Percentiles rank a stretch among this genome's conserved stretches.
Conservation (phyloP, 495 filamentous ascomycete species). For the Echria macrotheca region DNA sequence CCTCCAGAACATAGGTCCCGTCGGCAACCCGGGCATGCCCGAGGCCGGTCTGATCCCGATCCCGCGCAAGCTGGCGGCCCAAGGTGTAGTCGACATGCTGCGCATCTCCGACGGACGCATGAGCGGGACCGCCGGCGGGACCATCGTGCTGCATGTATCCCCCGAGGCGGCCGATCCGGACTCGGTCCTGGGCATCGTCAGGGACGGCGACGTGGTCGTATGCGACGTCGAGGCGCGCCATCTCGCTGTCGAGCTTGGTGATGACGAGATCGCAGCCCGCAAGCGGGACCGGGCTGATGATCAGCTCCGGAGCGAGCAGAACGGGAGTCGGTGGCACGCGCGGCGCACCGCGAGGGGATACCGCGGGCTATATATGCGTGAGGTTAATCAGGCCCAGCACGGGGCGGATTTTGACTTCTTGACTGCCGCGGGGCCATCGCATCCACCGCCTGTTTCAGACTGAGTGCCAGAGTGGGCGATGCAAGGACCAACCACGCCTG, state of each 20-base stretch:
- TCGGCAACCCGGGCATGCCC: slow-evolving; percentile 65
- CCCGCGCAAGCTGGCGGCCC: slow-evolving; percentile 52
- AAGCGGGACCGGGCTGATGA: slow-evolving; percentile 29
- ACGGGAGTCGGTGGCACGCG: too few relatives aligned
- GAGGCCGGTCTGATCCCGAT: slow-evolving; percentile 63
- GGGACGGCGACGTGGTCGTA: slow-evolving; percentile 52
- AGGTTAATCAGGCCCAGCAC: slow-evolving; percentile 59
- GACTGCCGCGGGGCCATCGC: slow-evolving; percentile 37
- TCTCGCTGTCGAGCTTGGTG: slow-evolving; percentile 44
- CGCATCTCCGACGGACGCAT: slow-evolving; percentile 61
- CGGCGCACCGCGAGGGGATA: slow-evolving; percentile 45
- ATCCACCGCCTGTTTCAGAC: slow-evolving; percentile 2
- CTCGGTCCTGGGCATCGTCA: slow-evolving; percentile 54
- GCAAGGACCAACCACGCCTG: too few relatives aligned
- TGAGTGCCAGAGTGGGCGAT: neutral
- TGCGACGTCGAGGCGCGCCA: slow-evolving; percentile 44
- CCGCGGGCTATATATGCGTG: slow-evolving; percentile 57
- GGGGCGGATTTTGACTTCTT: slow-evolving; percentile 64
- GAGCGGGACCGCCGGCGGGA: slow-evolving; percentile 64
- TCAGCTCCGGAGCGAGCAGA: too few relatives aligned
- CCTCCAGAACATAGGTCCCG: slow-evolving; percentile 56
- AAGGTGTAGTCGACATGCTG: slow-evolving; percentile 62
- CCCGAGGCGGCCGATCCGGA: slow-evolving; percentile 55
- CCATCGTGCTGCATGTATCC: slow-evolving; percentile 60
- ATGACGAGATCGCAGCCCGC: slow-evolving; percentile 41